Percentiles rank a stretch among this genome's conserved stretches.
phyloP scores from a whole-genome alignment of 176 grass and related monocot genomes.

The Tillandsia fasciculata region DNA sequence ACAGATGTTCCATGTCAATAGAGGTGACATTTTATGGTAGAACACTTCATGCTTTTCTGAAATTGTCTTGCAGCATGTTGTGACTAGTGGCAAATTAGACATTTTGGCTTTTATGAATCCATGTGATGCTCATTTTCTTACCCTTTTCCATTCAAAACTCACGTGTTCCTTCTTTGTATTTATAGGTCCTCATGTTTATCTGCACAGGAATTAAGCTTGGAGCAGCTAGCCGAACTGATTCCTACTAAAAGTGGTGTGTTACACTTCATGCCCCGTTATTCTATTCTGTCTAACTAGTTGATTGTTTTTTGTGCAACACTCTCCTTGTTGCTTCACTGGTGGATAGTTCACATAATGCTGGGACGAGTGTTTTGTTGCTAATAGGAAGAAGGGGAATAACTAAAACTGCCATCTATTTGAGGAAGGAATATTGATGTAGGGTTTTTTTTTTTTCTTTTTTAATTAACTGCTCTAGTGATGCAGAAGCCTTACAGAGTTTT shows the following conservation, averaged over 20 bases:
- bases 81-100: not conserved
- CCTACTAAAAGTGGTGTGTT: conserved; percentile 63
- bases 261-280: not conserved
- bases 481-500: no score
- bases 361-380: not conserved
- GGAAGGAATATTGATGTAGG: not conserved
- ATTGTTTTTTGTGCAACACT: not conserved
- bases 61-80: not conserved
- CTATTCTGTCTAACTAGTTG: not conserved
- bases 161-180: conserved; percentile 1
- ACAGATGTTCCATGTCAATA: no score
- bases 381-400: not conserved
- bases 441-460: not conserved
- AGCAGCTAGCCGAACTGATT: conserved; percentile 79
- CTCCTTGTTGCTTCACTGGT: not conserved
- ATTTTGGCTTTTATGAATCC: not conserved
- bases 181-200: conserved; percentile 55
- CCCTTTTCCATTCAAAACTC: not conserved
- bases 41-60: not conserved
- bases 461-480: not conserved
- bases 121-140: not conserved
- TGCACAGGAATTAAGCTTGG: conserved; percentile 65
- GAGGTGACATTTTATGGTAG: not conserved
- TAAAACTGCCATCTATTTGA: not conserved
- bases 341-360: not conserved